These are phyloP conservation scores for Chytridium lagenaria DNA, from an alignment of 371 early-diverging fungal species.

Conservation along the genomic window DNA sequence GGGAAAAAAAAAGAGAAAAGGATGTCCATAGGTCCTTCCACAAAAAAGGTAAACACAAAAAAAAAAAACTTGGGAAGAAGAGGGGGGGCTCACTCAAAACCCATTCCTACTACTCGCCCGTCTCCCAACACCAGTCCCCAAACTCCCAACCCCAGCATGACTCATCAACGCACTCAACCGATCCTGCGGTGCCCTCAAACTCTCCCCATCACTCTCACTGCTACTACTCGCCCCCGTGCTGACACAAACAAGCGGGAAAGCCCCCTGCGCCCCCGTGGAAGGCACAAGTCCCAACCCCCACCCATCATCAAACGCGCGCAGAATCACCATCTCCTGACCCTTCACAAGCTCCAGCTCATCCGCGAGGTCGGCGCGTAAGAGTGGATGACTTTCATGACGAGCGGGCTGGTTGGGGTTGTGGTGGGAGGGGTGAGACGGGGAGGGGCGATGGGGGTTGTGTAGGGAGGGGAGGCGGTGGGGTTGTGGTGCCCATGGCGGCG, in stretches of 20 bases:
- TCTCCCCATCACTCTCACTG: slow-evolving; percentile 6
- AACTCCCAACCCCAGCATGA: neutral
- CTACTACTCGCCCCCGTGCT: slow-evolving; percentile 2
- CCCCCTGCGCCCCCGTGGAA: slow-evolving; percentile 32
- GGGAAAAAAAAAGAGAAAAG: neutral
- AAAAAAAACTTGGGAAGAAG: neutral
- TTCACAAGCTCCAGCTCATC: slow-evolving; percentile 48
- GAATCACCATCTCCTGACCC: slow-evolving; percentile 41
- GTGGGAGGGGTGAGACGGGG: neutral
- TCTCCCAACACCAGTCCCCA: neutral
- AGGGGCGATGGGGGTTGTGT: neutral
- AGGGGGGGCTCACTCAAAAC: no score
- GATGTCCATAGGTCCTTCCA: neutral
- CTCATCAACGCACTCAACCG: slow-evolving; percentile 13
- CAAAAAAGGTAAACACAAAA: neutral
- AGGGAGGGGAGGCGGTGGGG: slow-evolving; percentile 1
- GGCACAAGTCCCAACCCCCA: slow-evolving; percentile 43
- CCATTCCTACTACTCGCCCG: neutral
- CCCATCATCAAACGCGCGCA: slow-evolving; percentile 51
- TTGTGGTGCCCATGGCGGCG: neutral
- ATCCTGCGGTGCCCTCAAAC: neutral
- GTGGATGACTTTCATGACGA: slow-evolving; percentile 41
- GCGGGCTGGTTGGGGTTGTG: neutral
- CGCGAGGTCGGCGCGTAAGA: slow-evolving; percentile 40
- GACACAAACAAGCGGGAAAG: slow-evolving; percentile 43